Percentiles rank a stretch among this genome's conserved stretches.
Evolutionary conservation across 1,284 basidiomycete genomes (phyloP).

Genomic region (Dichomitus squalens): DNA sequence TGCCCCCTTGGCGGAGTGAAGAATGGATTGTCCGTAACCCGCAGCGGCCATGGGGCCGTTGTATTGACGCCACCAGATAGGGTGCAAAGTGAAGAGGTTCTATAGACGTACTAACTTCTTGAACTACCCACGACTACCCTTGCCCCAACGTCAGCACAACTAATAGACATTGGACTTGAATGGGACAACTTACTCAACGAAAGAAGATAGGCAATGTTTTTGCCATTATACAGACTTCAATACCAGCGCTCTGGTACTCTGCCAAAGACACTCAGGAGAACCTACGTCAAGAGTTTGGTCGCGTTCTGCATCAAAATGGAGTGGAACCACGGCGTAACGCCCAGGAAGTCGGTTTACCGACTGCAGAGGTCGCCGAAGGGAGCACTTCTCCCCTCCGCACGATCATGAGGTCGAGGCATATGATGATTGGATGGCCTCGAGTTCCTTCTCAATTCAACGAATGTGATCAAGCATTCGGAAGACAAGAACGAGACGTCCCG

Average conservation of each 20-base stretch:
- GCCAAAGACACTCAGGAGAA: neutral
- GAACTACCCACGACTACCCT: conserved; percentile 16
- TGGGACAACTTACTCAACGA: neutral
- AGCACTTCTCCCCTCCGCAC: conserved; percentile 14
- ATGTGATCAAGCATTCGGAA: conserved; percentile 14
- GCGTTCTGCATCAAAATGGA: neutral
- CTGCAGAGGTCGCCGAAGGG: conserved; percentile 7
- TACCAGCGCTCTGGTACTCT: neutral
- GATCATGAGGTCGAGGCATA: conserved; percentile 29
- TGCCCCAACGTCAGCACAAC: conserved; percentile 9
- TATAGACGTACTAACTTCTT: conserved; percentile 16
- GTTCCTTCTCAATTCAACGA: conserved; percentile 21
- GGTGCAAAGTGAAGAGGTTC: conserved; percentile 9
- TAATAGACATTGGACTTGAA: neutral
- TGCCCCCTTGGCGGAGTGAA: conserved; percentile 11
- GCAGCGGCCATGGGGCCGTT: conserved; percentile 8
- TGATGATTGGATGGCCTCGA: conserved; percentile 19
- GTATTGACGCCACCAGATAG: conserved; percentile 16
- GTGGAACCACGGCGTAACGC: neutral
- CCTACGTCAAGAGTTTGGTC: conserved; percentile 3
- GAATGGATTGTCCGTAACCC: conserved; percentile 2
- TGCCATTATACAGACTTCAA: neutral
- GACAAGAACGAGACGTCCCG: conserved; percentile 11
- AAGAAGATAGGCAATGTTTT: neutral
- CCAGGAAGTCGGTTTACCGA: neutral